These are phyloP conservation scores for Triticum turgidum DNA, from an alignment of 176 grass and related monocot genomes.

Conservation along the genomic window DNA sequence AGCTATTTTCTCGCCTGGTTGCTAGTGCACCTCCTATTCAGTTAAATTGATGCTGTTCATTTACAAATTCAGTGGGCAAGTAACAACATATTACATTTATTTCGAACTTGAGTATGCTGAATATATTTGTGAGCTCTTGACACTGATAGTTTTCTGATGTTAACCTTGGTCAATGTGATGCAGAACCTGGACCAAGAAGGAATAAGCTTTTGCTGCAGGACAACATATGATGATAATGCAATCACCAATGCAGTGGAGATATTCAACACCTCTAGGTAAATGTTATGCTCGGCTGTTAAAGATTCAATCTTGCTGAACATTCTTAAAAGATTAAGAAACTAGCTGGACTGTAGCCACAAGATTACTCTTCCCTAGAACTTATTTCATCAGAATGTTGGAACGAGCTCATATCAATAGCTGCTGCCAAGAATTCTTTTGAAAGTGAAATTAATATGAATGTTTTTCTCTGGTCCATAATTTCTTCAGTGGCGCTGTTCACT, in stretches of 20 bases:
- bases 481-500: slow-evolving; percentile 61
- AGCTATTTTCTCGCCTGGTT: not conserved
- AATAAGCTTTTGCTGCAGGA: slow-evolving; percentile 77
- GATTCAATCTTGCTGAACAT: slow-evolving; percentile 1
- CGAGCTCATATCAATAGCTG: not conserved
- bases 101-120: not conserved
- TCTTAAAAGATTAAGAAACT: not conserved
- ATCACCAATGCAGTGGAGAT: slow-evolving; percentile 87
- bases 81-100: not conserved
- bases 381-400: not conserved
- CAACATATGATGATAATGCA: slow-evolving; percentile 85
- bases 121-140: slow-evolving; percentile 13
- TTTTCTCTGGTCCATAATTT: slow-evolving; percentile 14
- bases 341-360: not conserved
- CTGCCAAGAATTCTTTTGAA: not conserved
- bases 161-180: slow-evolving; percentile 19
- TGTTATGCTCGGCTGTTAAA: not conserved
- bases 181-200: slow-evolving; percentile 77
- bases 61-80: not conserved
- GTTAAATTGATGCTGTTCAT: not conserved
- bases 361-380: not conserved
- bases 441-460: not conserved
- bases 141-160: slow-evolving; percentile 9
- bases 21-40: not conserved
- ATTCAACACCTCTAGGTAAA: slow-evolving; percentile 63